These are phyloP conservation scores for Nidularia sp. DNA, from an alignment of 768 basidiomycete species.

Conservation along the genomic window DNA sequence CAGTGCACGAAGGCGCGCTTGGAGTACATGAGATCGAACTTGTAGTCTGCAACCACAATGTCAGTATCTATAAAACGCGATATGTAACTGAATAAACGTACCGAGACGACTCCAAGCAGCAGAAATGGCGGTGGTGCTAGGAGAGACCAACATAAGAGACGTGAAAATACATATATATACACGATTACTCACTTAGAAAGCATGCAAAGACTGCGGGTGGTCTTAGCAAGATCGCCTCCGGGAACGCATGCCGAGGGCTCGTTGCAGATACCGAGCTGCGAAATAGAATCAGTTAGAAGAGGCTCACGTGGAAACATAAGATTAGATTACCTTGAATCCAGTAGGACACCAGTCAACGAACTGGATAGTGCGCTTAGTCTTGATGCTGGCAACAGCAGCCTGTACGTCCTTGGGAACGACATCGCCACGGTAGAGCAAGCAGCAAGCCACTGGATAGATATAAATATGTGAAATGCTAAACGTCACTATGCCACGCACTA, in stretches of 20 bases:
- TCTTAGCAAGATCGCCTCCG: conserved; percentile 93
- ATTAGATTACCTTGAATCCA: conserved; percentile 75
- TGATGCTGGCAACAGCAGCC: conserved; percentile 88
- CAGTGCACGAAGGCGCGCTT: conserved; percentile 91
- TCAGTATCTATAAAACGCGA: neutral
- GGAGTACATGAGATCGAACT: conserved; percentile 97
- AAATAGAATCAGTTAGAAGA: neutral
- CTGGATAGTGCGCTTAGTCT: conserved; percentile 97
- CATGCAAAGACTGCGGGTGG: conserved; percentile 94
- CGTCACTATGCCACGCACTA: conserved; percentile 53
- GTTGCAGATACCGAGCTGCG: conserved; percentile 93
- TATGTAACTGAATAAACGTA: neutral
- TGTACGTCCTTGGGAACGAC: conserved; percentile 97
- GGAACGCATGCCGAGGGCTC: conserved; percentile 91
- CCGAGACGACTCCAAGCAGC: conserved; percentile 82
- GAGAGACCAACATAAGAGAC: neutral
- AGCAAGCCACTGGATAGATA: conserved; percentile 67
- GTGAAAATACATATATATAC: no score
- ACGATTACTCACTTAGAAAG: conserved; percentile 48
- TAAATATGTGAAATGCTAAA: neutral
- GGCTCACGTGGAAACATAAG: neutral
- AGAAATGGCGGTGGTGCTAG: conserved; percentile 87
- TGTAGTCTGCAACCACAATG: conserved; percentile 62
- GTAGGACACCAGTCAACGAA: conserved; percentile 99
- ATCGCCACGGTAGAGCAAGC: conserved; percentile 90